Percentiles rank a stretch among this genome's conserved stretches.
These are phyloP conservation scores for Cinchona pubescens DNA, from an alignment of 257 asterid species.

Conservation along the genomic window DNA sequence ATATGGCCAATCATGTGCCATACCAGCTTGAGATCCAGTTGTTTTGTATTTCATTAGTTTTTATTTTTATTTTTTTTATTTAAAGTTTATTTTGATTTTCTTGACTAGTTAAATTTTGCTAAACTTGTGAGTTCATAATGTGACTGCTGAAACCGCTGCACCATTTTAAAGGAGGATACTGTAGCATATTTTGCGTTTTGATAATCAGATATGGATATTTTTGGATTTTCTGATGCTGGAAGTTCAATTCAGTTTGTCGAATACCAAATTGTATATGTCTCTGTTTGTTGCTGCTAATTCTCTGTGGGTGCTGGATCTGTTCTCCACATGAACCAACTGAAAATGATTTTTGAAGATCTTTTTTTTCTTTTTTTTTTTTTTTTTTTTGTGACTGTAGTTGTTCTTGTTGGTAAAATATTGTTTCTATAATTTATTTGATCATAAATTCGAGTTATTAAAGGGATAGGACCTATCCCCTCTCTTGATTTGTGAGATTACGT, in stretches of 20 bases:
- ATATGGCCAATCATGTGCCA: constrained; percentile 37
- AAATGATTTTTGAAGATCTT: too few relatives aligned
- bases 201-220: not conserved
- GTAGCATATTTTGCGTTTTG: constrained; percentile 14
- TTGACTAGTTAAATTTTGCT: constrained; percentile 43
- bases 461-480: too few relatives aligned
- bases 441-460: too few relatives aligned
- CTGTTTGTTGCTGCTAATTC: not conserved
- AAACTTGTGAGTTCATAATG: constrained; percentile 47
- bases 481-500: too few relatives aligned
- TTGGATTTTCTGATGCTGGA: not conserved
- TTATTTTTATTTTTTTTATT: too few relatives aligned
- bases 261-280: not conserved
- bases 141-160: constrained; percentile 22
- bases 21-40: constrained; percentile 36
- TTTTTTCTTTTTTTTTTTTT: too few relatives aligned
- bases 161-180: constrained; percentile 35
- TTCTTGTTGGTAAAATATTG: too few relatives aligned
- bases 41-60: constrained; percentile 61
- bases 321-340: too few relatives aligned
- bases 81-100: constrained; percentile 27
- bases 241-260: not conserved
- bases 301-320: not conserved
- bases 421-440: too few relatives aligned
- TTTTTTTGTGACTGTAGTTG: too few relatives aligned